Evolutionary conservation across 1,139 yeast species (phyloP).

Genomic region (Lodderomyces margitis): DNA sequence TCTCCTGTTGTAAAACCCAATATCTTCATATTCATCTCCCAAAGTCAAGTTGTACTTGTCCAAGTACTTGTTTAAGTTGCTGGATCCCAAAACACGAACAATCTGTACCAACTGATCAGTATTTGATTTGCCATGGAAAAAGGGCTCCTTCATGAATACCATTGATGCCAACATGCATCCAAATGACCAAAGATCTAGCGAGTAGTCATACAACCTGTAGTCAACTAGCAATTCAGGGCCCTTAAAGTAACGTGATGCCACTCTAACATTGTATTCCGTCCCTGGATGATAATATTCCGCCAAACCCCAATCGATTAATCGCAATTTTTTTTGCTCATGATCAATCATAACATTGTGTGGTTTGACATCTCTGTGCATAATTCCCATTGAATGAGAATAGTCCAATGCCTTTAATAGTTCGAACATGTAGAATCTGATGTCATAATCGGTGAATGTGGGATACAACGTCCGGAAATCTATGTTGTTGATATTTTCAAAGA

Average conservation of each 20-base stretch:
- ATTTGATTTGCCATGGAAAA: slow-evolving; percentile 95
- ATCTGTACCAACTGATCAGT: slow-evolving; percentile 95
- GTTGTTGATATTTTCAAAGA: slow-evolving; percentile 89
- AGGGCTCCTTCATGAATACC: slow-evolving; percentile 94
- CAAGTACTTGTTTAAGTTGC: slow-evolving; percentile 70
- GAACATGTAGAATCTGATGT: slow-evolving; percentile 84
- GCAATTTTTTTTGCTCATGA: slow-evolving; percentile 65
- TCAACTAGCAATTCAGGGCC: slow-evolving; percentile 98
- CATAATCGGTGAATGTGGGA: slow-evolving; percentile 82
- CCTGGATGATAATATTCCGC: slow-evolving; percentile 98
- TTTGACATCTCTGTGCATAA: slow-evolving; percentile 97
- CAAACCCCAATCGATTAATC: slow-evolving; percentile 97
- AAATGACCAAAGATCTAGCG: slow-evolving; percentile 93
- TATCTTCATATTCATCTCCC: slow-evolving; percentile 79
- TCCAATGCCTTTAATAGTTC: slow-evolving; percentile 89
- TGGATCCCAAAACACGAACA: slow-evolving; percentile 90
- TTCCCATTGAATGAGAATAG: slow-evolving; percentile 95
- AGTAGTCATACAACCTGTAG: slow-evolving; percentile 88
- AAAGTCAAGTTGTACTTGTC: slow-evolving; percentile 73
- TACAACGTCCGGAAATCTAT: slow-evolving; percentile 87
- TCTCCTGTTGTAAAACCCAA: slow-evolving; percentile 76
- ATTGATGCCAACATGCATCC: slow-evolving; percentile 99
- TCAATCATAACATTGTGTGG: slow-evolving; percentile 99
- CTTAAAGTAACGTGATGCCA: slow-evolving; percentile 96
- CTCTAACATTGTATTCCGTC: slow-evolving; percentile 93